Conservation (phyloP, 768 basidiomycete species). For the Leccinellum albellum region DNA sequence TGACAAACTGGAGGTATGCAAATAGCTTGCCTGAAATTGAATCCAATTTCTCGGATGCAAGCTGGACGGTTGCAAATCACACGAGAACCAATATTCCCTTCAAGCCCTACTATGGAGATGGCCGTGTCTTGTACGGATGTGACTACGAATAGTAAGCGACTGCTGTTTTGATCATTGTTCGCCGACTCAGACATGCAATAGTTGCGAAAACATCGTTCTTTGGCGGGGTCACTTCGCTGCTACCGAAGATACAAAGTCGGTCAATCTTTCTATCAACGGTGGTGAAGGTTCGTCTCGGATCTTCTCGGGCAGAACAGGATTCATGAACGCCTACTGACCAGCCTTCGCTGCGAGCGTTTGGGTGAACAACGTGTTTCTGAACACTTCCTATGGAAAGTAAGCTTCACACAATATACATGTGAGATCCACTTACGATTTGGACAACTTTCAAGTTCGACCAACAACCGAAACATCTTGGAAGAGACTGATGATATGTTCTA, state of each 20-base stretch:
- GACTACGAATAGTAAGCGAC: slow-evolving; percentile 76
- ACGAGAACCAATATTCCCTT: slow-evolving; percentile 71
- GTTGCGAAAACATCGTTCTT: slow-evolving; percentile 78
- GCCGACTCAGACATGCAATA: slow-evolving; percentile 23
- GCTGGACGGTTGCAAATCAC: slow-evolving; percentile 66
- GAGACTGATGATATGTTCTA: slow-evolving; percentile 66
- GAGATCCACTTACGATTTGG: background rate
- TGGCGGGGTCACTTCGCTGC: slow-evolving; percentile 80
- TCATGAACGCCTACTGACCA: background rate
- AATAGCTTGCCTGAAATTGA: slow-evolving; percentile 73
- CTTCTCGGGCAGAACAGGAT: background rate
- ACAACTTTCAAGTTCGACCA: slow-evolving; percentile 47
- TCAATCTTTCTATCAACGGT: slow-evolving; percentile 77
- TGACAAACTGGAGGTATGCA: slow-evolving; percentile 70
- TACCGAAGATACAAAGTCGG: slow-evolving; percentile 55
- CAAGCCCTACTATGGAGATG: slow-evolving; percentile 70
- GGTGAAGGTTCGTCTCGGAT: slow-evolving; percentile 52
- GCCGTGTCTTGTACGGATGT: slow-evolving; percentile 77
- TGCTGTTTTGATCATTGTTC: slow-evolving; percentile 2
- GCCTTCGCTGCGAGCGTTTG: slow-evolving; percentile 83
- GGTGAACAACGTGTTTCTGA: slow-evolving; percentile 69
- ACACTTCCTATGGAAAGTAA: slow-evolving; percentile 73
- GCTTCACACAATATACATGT: slow-evolving; percentile 20
- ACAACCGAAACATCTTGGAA: slow-evolving; percentile 54
- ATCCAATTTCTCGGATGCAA: slow-evolving; percentile 52